Percentiles rank a stretch among this genome's conserved stretches.
Evolutionary conservation across 2,329 filamentous ascomycete genomes (phyloP).

Genomic region (Colletotrichum lini): DNA sequence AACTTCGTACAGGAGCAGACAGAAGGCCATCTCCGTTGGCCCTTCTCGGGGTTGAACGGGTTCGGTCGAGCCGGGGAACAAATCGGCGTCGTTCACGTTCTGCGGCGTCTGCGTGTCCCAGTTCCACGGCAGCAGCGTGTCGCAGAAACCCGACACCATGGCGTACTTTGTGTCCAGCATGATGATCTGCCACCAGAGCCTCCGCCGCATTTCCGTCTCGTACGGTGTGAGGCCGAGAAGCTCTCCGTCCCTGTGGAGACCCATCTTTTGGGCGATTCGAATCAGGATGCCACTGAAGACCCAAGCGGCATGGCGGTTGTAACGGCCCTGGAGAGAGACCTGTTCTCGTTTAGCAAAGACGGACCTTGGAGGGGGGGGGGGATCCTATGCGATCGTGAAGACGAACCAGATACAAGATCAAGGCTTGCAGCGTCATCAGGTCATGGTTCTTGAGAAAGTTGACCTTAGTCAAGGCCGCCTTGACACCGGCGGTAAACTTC

Average conservation of each 20-base stretch:
- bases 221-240: slow-evolving; percentile 70
- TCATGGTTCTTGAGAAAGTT: slow-evolving; percentile 73
- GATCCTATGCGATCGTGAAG: not conserved
- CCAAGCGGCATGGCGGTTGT: slow-evolving; percentile 73
- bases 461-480: slow-evolving; percentile 63
- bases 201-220: slow-evolving; percentile 77
- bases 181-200: slow-evolving; percentile 77
- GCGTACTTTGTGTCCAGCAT: slow-evolving; percentile 71
- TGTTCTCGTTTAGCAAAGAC: slow-evolving; percentile 48
- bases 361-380: not conserved
- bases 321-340: slow-evolving; percentile 70
- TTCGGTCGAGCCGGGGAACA: slow-evolving; percentile 67
- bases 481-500: slow-evolving; percentile 66
- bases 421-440: slow-evolving; percentile 70
- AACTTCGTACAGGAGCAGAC: slow-evolving; percentile 65
- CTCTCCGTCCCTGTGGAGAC: slow-evolving; percentile 74
- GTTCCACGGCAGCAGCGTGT: slow-evolving; percentile 64
- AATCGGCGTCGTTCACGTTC: slow-evolving; percentile 72
- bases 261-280: slow-evolving; percentile 77
- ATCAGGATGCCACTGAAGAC: slow-evolving; percentile 73
- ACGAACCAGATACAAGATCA: slow-evolving; percentile 70
- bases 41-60: slow-evolving; percentile 67
- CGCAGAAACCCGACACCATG: slow-evolving; percentile 69
- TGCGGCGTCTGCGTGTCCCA: slow-evolving; percentile 71
- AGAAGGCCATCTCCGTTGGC: slow-evolving; percentile 74